A percentile compares a stretch with the other conserved stretches of the same genome.
Evolutionary conservation across 495 filamentous ascomycete genomes (phyloP).

Genomic region (Tuber melanosporum): DNA sequence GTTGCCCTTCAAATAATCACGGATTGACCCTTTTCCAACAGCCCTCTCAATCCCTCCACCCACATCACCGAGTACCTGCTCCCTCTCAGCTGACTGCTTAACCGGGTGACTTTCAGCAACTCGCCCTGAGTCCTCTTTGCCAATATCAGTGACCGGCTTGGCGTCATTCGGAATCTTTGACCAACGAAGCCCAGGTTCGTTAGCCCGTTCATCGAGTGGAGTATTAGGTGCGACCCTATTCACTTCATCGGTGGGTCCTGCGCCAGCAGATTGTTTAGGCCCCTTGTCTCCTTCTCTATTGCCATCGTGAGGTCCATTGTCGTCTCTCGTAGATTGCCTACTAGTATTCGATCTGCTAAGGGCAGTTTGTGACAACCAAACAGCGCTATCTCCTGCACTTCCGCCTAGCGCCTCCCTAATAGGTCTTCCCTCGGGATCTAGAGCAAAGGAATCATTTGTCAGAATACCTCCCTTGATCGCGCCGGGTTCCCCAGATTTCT

Average conservation of each 20-base stretch:
- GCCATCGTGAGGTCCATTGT: slow-evolving; percentile 7
- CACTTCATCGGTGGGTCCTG: neutral
- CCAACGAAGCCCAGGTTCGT: slow-evolving; percentile 26
- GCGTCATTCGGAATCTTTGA: slow-evolving; percentile 27
- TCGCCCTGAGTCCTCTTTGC: slow-evolving; percentile 56
- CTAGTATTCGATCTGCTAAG: slow-evolving; percentile 4
- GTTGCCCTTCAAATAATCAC: neutral
- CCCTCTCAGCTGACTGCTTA: slow-evolving; percentile 1
- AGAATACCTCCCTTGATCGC: neutral
- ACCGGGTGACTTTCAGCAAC: slow-evolving; percentile 47
- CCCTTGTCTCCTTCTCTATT: neutral
- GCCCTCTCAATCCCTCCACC: slow-evolving; percentile 14
- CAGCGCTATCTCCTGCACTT: neutral
- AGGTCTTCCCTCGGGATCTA: neutral
- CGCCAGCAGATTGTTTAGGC: neutral
- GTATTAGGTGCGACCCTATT: slow-evolving; percentile 19
- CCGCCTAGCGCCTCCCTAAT: neutral
- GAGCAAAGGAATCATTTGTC: slow-evolving; percentile 3
- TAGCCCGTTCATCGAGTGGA: slow-evolving; percentile 9
- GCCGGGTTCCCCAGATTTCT: slow-evolving; percentile 2
- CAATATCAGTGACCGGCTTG: slow-evolving; percentile 52
- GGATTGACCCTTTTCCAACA: neutral
- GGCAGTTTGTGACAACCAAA: neutral
- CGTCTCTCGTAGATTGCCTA: slow-evolving; percentile 4
- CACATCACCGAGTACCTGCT: slow-evolving; percentile 9